A percentile compares a stretch with the other conserved stretches of the same genome.
phyloP scores from a whole-genome alignment of 2,329 filamentous ascomycete species.

The Trichoderma koningii region DNA sequence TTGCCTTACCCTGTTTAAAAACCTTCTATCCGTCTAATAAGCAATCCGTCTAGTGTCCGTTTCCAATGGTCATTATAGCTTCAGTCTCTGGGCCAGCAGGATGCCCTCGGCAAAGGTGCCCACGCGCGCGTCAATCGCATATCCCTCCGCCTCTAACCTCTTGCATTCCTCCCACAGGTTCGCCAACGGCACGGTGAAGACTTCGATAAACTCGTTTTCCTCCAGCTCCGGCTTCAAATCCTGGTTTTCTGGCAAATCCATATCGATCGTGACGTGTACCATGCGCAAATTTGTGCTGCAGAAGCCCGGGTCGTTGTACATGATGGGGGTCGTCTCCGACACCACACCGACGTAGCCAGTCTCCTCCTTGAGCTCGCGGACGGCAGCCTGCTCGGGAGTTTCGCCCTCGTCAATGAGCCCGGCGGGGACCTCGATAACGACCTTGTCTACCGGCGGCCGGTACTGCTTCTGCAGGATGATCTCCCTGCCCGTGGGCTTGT shows the following conservation, averaged over 20 bases:
- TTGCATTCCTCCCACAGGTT: constrained; percentile 68
- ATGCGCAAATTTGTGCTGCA: constrained; percentile 68
- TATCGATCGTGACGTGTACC: constrained; percentile 74
- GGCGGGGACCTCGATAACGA: constrained; percentile 66
- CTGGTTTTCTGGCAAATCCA: constrained; percentile 68
- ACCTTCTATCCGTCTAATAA: background rate
- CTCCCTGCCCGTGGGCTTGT: constrained; percentile 54
- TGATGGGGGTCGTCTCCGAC: constrained; percentile 61
- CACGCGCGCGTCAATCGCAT: constrained; percentile 76
- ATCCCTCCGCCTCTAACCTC: constrained; percentile 68
- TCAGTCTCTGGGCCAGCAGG: constrained; percentile 65
- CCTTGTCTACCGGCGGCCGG: constrained; percentile 60
- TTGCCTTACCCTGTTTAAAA: too few species aligned
- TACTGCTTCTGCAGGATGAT: constrained; percentile 69
- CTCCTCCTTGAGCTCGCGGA: constrained; percentile 67
- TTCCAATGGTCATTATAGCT: constrained; percentile 38
- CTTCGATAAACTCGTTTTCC: constrained; percentile 81
- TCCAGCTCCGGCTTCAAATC: constrained; percentile 70
- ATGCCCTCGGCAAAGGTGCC: constrained; percentile 78
- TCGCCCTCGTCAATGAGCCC: constrained; percentile 65
- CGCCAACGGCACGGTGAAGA: constrained; percentile 67
- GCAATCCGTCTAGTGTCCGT: background rate
- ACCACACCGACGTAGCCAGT: constrained; percentile 64
- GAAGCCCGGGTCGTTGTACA: constrained; percentile 68
- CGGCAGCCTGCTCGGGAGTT: constrained; percentile 60